Conservation (phyloP, 2,329 filamentous ascomycete genomes). For the Neopestalotiopsis clavispora region DNA sequence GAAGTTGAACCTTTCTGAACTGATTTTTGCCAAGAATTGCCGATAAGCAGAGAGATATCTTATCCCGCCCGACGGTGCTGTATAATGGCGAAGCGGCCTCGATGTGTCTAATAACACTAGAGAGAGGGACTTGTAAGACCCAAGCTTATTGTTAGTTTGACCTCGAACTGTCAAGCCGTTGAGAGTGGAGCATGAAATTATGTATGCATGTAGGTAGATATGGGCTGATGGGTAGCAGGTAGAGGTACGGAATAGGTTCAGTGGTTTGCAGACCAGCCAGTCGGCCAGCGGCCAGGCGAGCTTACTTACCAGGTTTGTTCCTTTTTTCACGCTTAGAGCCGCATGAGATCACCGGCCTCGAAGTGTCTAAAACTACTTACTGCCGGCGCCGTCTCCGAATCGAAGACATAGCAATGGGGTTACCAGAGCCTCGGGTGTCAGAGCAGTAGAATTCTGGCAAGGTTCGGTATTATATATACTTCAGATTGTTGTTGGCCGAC, state of each 20-base stretch:
- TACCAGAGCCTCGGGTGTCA: conserved; percentile 14
- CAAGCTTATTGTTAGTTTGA: conserved; percentile 3
- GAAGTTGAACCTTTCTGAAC: background rate
- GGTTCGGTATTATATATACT: conserved; percentile 30
- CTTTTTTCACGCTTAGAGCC: conserved; percentile 9
- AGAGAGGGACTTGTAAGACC: conserved; percentile 18
- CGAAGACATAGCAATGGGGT: conserved; percentile 10
- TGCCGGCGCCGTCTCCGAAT: conserved; percentile 17
- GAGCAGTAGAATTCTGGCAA: background rate
- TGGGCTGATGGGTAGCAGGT: too few relatives aligned
- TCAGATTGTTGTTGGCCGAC: background rate
- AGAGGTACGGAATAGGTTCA: conserved; percentile 8
- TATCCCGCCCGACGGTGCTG: background rate
- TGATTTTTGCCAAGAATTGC: background rate
- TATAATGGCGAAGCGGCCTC: background rate
- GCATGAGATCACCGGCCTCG: conserved; percentile 18
- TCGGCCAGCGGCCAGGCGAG: background rate
- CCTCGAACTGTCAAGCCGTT: conserved; percentile 21
- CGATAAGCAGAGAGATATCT: background rate
- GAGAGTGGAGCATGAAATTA: conserved; percentile 18
- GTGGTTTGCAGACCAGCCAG: conserved; percentile 23
- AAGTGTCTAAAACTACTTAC: background rate
- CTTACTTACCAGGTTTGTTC: conserved; percentile 21
- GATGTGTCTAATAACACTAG: conserved; percentile 32
- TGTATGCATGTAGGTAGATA: background rate